Evolutionary conservation across 371 early-diverging fungal species (phyloP), one percentile per base, ranked within the genome.

Genomic region (Entomophthora muscae): DNA sequence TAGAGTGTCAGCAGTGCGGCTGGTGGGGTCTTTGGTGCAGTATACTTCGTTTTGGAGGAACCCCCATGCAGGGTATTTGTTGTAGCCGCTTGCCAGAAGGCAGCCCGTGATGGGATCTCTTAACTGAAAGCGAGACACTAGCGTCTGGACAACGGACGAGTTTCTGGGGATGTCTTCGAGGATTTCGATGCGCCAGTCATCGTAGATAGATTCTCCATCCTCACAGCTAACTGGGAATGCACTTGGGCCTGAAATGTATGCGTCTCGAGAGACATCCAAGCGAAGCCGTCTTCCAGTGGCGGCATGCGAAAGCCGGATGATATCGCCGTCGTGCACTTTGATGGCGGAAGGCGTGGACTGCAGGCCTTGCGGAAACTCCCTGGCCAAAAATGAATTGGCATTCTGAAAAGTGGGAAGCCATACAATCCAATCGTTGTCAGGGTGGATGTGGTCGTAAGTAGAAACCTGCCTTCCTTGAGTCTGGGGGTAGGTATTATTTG

Each of bases 61-160:
- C 1, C 88, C 99, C 99, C 99, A 99, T 29, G 85, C 84, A 22
- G 98, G 98, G 23, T 93, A 73, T 73, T 86, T 85, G 28, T 81
- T 79, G 12, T 68, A 66, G 65, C 84, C 85, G 0, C 92, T 88
- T 69, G 83, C 89, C 56, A 94, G 72, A 57, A 84, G 85, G 70
- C 83, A 91, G 52, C 72, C 71, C 71, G 80, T 83, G 64, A 83
- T 82, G 32, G 71, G 63, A 65, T 94, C 93, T 13, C 82, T 73
- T 17, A 90, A 71, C 28, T 84, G 79, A 71, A 90, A 89, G 57
- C 73, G 69, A 17, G 76, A 79, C 66, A 83, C 75, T 62, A 77
- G 75, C 1, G 89, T 84, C 51, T 79, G 75, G 68, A 75, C 72
- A 58, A 69, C 52, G 53, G 68, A 57, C 33, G 75, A 69, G n/a